These are phyloP conservation scores for Sclerospora graminicola DNA, from an alignment of 352 stramenopile species.

Conservation along the genomic window DNA sequence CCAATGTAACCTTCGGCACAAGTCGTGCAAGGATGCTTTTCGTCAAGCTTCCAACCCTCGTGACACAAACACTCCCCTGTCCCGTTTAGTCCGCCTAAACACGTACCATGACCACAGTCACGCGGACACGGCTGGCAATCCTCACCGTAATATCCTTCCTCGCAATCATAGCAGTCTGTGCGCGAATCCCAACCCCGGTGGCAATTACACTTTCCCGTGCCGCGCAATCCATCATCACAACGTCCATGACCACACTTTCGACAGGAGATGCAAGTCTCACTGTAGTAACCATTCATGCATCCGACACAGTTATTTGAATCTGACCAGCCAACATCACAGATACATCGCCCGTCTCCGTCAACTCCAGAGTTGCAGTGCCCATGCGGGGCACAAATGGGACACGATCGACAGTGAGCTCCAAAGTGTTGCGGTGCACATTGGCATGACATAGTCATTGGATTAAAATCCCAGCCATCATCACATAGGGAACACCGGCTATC, in stretches of 20 bases:
- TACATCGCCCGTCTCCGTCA: conserved; percentile 74
- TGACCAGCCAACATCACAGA: conserved; percentile 78
- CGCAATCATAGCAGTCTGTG: conserved; percentile 79
- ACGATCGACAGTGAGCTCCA: conserved; percentile 63
- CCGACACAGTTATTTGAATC: conserved; percentile 85
- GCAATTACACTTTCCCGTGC: conserved; percentile 74
- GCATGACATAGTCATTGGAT: conserved; percentile 78
- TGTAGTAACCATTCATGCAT: conserved; percentile 78
- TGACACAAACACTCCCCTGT: conserved; percentile 72
- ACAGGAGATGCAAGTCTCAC: conserved; percentile 56
- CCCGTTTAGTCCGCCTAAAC: conserved; percentile 64
- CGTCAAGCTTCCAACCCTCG: conserved; percentile 55
- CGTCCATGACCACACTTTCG: conserved; percentile 68
- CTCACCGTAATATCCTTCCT: conserved; percentile 72
- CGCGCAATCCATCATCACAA: conserved; percentile 71
- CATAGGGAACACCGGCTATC: conserved; percentile 69
- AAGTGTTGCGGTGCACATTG: conserved; percentile 81
- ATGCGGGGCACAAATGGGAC: conserved; percentile 76
- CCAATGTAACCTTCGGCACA: conserved; percentile 75
- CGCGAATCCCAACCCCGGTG: conserved; percentile 61
- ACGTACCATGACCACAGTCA: conserved; percentile 69
- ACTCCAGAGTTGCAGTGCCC: conserved; percentile 75
- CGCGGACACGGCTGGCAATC: conserved; percentile 52
- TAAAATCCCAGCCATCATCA: conserved; percentile 82
- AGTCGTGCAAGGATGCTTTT: conserved; percentile 52